Conservation (phyloP, 345 rosid species). For the Murraya koenigii region DNA sequence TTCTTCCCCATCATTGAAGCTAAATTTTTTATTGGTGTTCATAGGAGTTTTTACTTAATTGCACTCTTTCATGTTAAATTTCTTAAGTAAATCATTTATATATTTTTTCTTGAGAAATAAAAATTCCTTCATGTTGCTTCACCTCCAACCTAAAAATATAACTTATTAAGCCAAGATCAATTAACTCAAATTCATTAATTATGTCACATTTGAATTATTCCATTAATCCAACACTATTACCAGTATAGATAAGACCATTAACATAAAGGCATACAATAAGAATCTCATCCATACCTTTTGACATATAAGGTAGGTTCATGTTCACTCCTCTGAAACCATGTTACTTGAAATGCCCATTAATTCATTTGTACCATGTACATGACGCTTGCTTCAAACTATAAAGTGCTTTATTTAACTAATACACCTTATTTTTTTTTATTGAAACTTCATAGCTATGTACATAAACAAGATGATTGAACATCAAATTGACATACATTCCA, state of each 20-base stretch:
- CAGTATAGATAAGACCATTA: no score
- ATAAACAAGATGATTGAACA: background rate
- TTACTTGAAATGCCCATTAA: background rate
- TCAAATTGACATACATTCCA: background rate
- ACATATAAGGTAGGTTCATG: background rate
- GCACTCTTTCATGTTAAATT: background rate
- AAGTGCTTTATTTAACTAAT: background rate
- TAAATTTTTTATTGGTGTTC: background rate
- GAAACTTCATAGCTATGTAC: background rate
- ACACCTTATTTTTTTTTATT: background rate
- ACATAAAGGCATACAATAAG: no score
- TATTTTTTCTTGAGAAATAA: background rate
- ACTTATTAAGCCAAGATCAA: no score
- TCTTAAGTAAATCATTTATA: background rate
- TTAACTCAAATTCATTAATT: no score
- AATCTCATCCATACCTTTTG: background rate
- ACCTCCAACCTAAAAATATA: no score
- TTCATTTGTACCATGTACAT: background rate
- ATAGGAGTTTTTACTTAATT: background rate
- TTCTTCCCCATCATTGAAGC: background rate
- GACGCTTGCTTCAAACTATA: background rate
- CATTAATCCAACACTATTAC: no score
- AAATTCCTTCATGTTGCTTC: no score
- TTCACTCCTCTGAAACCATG: background rate
- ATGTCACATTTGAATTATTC: no score